Evolutionary conservation across 139 green algal species (phyloP).

Genomic region (Zygnema cylindricum): DNA sequence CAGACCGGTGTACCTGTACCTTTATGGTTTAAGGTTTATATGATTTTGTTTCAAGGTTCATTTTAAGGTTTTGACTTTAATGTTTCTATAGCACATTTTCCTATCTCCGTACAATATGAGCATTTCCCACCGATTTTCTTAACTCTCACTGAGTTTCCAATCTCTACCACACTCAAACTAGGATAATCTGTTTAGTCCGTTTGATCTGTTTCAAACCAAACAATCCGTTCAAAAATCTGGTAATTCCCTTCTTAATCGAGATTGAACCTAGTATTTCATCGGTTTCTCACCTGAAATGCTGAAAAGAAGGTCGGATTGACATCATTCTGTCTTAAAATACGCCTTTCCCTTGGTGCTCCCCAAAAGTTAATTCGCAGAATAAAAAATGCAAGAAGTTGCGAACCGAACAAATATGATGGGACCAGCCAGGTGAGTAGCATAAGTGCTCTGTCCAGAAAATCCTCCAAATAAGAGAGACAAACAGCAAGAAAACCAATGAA

Average conservation of each 20-base stretch:
- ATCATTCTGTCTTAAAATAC: background rate
- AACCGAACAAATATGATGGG: conserved; percentile 35
- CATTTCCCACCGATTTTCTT: too few relatives aligned
- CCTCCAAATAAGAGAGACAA: background rate
- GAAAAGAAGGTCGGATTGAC: conserved; percentile 30
- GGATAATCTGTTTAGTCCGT: too few relatives aligned
- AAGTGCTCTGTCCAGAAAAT: conserved; percentile 25
- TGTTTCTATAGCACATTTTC: too few relatives aligned
- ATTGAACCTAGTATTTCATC: too few relatives aligned
- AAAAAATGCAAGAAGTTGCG: conserved; percentile 22
- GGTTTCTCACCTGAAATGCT: background rate
- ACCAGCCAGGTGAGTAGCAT: conserved; percentile 49
- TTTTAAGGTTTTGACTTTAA: too few relatives aligned
- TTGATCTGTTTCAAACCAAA: too few relatives aligned
- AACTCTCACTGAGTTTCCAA: too few relatives aligned
- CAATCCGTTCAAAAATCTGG: too few relatives aligned
- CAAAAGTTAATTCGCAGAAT: conserved; percentile 32
- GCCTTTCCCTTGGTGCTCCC: background rate
- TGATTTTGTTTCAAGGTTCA: background rate
- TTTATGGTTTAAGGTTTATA: background rate
- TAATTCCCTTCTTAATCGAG: too few relatives aligned
- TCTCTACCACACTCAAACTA: too few relatives aligned
- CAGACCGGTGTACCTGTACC: too few relatives aligned
- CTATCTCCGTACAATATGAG: too few relatives aligned
- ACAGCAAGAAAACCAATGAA: background rate